These are phyloP conservation scores for Aspergillus sp. DNA, from an alignment of 2,329 filamentous ascomycete species.

Conservation along the genomic window DNA sequence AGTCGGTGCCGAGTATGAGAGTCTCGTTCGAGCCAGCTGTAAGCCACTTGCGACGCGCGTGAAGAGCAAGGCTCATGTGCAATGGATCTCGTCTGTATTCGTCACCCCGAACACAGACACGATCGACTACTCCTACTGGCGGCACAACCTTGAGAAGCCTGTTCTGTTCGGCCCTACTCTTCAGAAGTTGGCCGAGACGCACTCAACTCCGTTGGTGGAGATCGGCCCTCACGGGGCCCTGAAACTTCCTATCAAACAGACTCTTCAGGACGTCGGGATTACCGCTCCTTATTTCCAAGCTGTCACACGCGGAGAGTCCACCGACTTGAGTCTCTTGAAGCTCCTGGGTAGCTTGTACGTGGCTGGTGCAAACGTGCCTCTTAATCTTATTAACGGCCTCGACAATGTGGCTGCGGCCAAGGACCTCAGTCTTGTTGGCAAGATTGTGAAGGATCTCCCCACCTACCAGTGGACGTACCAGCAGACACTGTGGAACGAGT, in stretches of 20 bases:
- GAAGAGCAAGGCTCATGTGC: not conserved
- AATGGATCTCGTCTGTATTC: not conserved
- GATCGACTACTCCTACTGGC: slow-evolving; percentile 1
- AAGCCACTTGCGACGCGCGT: not conserved
- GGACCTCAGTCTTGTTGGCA: not conserved
- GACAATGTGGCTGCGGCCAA: not conserved
- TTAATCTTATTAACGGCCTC: not conserved
- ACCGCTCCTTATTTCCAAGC: slow-evolving; percentile 3
- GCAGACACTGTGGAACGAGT: not conserved
- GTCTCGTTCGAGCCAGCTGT: not conserved
- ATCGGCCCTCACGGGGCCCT: slow-evolving; percentile 8
- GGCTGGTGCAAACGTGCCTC: not conserved
- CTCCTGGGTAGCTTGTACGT: not conserved
- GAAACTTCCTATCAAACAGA: slow-evolving; percentile 2
- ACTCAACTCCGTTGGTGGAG: not conserved
- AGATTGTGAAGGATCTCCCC: slow-evolving; percentile 9
- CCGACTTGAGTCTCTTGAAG: not conserved
- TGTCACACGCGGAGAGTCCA: not conserved
- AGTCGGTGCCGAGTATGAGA: not conserved
- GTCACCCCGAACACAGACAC: not conserved
- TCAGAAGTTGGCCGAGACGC: not conserved
- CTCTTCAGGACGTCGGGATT: not conserved
- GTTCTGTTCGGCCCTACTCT: slow-evolving; percentile 1
- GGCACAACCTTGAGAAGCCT: slow-evolving; percentile 3
- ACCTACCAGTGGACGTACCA: slow-evolving; percentile 18